Base-by-base conservation (phyloP, 2,329 filamentous ascomycete species). In the Cladophialophora psammophila region DNA sequence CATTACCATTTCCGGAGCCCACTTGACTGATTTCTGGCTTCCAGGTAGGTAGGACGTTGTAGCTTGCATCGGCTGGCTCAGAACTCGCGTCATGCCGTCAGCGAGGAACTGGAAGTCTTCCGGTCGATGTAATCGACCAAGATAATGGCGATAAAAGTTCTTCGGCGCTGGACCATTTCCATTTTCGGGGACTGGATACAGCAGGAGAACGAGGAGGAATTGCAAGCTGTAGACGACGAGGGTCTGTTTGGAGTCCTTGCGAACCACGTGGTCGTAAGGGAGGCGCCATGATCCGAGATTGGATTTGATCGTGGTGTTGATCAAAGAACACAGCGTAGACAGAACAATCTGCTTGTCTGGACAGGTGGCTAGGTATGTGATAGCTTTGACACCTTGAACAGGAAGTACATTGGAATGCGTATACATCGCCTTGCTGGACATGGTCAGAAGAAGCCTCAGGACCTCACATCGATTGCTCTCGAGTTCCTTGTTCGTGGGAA, bases 101-200 rank as follows among this genome's bases (percentile, higher is more conserved):
- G 96, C 92, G 31, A 98, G 88, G 76, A 99, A 99, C 77, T 99
- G 95, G 75, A 99, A 98, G 77, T 99, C 95, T 77, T 97, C 93
- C 0, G 94, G 92, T 55, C 95, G 88, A 79, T 98, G 95, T 54
- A 99, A 80, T 42, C 94, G 88, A 35, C 95, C 92, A 35, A 97
- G 87, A 72, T 96, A 97, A 78, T 97, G 93, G 15, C 95, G 91
- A 77, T 96, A 98, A 75, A 90, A 94, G 78, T 99, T 99, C 81
- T 96, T 96, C 5, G 90, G 88, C 0, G 88, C 84, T 9, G 85
- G 76, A 3, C 85, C 86, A 55, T 86, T 86, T 15, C 87, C 84
- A 64, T 87, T 85, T 76, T 97, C 93, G 0, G 94, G 94, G 59
- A 97, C 91, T 0, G 94, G 92, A 75, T 97, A 97, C 5, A 97